Evolutionary conservation across 2,329 filamentous ascomycete species (phyloP), one percentile per base, ranked within the genome.

Genomic region (Hypoxylon sp.): DNA sequence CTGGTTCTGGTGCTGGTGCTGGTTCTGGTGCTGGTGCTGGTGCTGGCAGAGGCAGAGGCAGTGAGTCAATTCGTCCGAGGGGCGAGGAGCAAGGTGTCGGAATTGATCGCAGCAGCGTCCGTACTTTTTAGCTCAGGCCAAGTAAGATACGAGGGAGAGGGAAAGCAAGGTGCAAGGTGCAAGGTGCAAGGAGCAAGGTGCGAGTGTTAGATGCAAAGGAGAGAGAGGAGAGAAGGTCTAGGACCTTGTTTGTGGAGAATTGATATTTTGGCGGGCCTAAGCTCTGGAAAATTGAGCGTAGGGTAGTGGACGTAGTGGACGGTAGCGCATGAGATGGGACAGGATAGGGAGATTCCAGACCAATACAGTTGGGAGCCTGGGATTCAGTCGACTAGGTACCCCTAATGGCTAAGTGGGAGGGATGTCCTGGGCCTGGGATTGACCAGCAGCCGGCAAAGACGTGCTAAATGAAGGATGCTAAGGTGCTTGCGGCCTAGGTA

Each of bases 161-260:
- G 62, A 66, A 64, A 65, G 63, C 62, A 52, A 56, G 63, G 64
- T 37, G 39, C 34, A 64, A 47, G 22, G 24, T 47, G 60, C 54
- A 56, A 60, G 60, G 53, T 53, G 60, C 26, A 32, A 52, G 28
- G 28, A 41, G 37, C 19, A 24, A 47, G 46, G 30, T 19, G 34
- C 8, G 20, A 17, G 37, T 24, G 24, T 39, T 46, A 39, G 43
- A 13, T 24, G 30, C 41, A 37, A 48, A 60, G 52, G 32, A 58
- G 46, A 57, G 46, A 59, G 48, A 57, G 49, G 64, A 64, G 60
- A 59, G 54, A 54, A 7, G 53, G 32, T 15, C 50, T 64, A 62
- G 54, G 61, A 56, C 57, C 64, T 63, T 67, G 58, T 51, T 58
- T 65, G 65, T 67, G 65, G 65, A 67, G 65, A 65, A 67, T 65